Conservation (phyloP, 23 red algal species). For the Pyropia haitanensis region DNA sequence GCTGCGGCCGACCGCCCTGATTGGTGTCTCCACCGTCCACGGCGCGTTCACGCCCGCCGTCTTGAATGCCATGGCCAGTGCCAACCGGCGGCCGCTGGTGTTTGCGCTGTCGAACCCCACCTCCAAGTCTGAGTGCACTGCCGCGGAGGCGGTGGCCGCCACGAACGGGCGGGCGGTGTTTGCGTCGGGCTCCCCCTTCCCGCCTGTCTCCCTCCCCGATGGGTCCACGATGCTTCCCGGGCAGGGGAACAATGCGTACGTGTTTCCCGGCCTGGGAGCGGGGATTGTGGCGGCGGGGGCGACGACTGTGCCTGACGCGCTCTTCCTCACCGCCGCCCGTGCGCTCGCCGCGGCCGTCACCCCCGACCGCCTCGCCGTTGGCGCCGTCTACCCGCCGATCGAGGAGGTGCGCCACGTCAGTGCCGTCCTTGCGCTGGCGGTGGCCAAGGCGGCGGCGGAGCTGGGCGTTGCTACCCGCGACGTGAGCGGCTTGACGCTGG, state of each 20-base stretch:
- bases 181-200: slow-evolving; percentile 82
- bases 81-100: slow-evolving; percentile 57
- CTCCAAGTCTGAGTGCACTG: slow-evolving; percentile 89
- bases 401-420: slow-evolving; percentile 47
- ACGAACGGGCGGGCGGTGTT: slow-evolving; percentile 70
- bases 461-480: slow-evolving; percentile 21
- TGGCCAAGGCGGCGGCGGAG: slow-evolving; percentile 41
- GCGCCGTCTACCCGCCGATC: slow-evolving; percentile 64
- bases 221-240: slow-evolving; percentile 43
- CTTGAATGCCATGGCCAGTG: slow-evolving; percentile 48
- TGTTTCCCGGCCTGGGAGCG: slow-evolving; percentile 84
- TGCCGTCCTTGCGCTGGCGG: slow-evolving; percentile 56
- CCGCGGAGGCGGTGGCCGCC: slow-evolving; percentile 62
- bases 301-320: slow-evolving; percentile 56
- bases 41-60: slow-evolving; percentile 63
- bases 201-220: slow-evolving; percentile 44
- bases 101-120: slow-evolving; percentile 93
- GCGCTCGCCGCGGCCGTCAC: slow-evolving; percentile 41
- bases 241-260: slow-evolving; percentile 90
- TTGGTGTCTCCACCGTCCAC: slow-evolving; percentile 77
- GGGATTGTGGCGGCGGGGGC: slow-evolving; percentile 51
- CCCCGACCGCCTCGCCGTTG: slow-evolving; percentile 26
- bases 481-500: slow-evolving; percentile 13
- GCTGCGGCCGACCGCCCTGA: slow-evolving; percentile 69
- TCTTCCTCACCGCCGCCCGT: slow-evolving; percentile 79